phyloP scores from a whole-genome alignment of 164 flowering plant genomes.

The Macadamia tetraphylla region DNA sequence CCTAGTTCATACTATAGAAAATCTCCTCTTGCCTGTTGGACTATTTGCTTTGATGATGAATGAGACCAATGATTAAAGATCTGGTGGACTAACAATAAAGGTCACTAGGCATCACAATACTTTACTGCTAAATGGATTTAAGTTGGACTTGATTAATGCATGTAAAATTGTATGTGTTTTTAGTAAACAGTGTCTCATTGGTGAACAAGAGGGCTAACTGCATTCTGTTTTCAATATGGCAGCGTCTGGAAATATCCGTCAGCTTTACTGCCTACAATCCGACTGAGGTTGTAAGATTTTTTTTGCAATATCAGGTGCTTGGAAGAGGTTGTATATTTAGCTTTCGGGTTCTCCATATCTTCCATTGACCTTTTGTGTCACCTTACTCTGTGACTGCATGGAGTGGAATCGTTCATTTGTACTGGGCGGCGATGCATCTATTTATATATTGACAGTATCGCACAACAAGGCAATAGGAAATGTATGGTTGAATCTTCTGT shows the following conservation, averaged over 20 bases:
- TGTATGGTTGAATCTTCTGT: too few relatives aligned
- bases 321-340: slow-evolving; percentile 17
- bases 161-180: background rate
- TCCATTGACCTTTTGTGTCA: background rate
- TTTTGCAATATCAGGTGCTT: slow-evolving; percentile 4
- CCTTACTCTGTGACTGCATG: background rate
- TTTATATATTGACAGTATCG: too few relatives aligned
- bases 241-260: slow-evolving; percentile 95
- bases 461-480: too few relatives aligned
- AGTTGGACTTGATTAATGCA: background rate
- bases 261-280: slow-evolving; percentile 85
- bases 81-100: background rate
- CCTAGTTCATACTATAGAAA: too few relatives aligned
- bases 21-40: background rate
- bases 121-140: background rate
- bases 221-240: slow-evolving; percentile 19
- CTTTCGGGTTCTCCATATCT: slow-evolving; percentile 10
- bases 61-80: background rate
- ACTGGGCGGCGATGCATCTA: too few relatives aligned
- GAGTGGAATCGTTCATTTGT: too few relatives aligned
- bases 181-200: background rate
- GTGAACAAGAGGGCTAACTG: background rate
- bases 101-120: background rate
- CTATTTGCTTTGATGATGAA: background rate
- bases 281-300: slow-evolving; percentile 31